Base-by-base conservation (phyloP, 495 filamentous ascomycete species). In the Recurvomyces mirabilis region DNA sequence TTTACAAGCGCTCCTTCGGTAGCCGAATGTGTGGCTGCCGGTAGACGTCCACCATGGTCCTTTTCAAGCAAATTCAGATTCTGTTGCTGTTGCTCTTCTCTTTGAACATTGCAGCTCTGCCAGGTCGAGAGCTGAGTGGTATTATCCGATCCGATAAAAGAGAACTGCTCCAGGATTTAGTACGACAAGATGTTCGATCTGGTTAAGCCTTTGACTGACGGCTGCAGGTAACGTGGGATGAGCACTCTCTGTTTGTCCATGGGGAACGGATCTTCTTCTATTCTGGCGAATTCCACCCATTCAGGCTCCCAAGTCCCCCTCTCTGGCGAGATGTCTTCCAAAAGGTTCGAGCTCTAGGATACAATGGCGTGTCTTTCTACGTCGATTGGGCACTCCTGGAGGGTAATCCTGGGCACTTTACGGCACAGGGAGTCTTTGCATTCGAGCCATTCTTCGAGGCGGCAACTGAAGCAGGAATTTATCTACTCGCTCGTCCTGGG, bases 301-400 rank as follows among this genome's bases (percentile, higher is more conserved):
- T 47, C 28, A 75, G 83, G 47, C 69, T 88, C 4, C 84, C 84
- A 0, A 82, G 87, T 3, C 71, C 78, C 0, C 68, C 72, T 15
- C 66, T 88, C 4, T 86, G 73, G 70, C 68, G 80, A 29, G 84
- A 88, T 55, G 58, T 88, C 23, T 77, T 91, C 54, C 77, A 87
- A 52, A 91, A 91, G 60, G 71, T 85, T 60, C 84, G 77, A 59
- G 79, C 81, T 21, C 57, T 84, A 0, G 84, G 84, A 1, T 85
- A 84, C 62, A 86, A 42, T 28, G 39, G 39, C 14, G 39, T 42
- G 9, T 42, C 39, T 0, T 82, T 87, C 60, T 85, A 87, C 54
- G 63, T 76, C 13, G 69, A 86, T 51, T 89, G 83, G 84, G 80
- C 79, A n/a, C 61, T 87, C n/a, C 55, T 84, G 1, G 82, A 87